phyloP scores from a whole-genome alignment of 805 yeast species.

The Sugiyamaella floridensis region DNA sequence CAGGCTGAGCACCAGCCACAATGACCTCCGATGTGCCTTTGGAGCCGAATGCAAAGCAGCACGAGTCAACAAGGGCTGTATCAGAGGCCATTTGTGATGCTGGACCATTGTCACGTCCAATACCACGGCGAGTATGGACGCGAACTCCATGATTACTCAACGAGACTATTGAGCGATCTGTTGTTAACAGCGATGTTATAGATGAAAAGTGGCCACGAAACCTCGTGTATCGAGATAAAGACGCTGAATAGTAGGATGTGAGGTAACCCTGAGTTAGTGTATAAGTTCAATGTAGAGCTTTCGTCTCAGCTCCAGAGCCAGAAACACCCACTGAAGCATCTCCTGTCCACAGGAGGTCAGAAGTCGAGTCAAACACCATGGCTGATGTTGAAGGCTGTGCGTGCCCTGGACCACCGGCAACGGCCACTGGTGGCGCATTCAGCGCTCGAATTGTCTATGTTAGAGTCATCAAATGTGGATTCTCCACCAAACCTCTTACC shows the following conservation, averaged over 20 bases:
- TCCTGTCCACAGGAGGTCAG: slow-evolving; percentile 82
- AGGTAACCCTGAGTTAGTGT: slow-evolving; percentile 30
- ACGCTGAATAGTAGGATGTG: slow-evolving; percentile 39
- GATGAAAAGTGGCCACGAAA: slow-evolving; percentile 25
- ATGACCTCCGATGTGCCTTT: slow-evolving; percentile 29
- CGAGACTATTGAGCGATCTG: slow-evolving; percentile 53
- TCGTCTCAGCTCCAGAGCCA: neutral
- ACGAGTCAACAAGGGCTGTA: slow-evolving; percentile 12
- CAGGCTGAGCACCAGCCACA: slow-evolving; percentile 27
- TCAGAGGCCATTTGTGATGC: neutral
- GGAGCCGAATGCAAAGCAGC: slow-evolving; percentile 23
- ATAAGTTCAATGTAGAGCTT: slow-evolving; percentile 1
- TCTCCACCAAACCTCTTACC: slow-evolving; percentile 6
- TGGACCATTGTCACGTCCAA: slow-evolving; percentile 29
- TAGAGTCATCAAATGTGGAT: neutral
- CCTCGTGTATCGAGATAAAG: slow-evolving; percentile 50
- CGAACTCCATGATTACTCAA: slow-evolving; percentile 46
- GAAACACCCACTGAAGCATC: slow-evolving; percentile 47
- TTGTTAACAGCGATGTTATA: slow-evolving; percentile 47
- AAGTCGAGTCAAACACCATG: slow-evolving; percentile 57
- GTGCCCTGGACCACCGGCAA: slow-evolving; percentile 13
- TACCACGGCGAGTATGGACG: slow-evolving; percentile 52
- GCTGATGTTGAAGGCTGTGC: slow-evolving; percentile 15
- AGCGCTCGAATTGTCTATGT: slow-evolving; percentile 16
- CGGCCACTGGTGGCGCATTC: slow-evolving; percentile 15